phyloP scores from a whole-genome alignment of 176 grass and related monocot species.

The Raddia distichophylla region DNA sequence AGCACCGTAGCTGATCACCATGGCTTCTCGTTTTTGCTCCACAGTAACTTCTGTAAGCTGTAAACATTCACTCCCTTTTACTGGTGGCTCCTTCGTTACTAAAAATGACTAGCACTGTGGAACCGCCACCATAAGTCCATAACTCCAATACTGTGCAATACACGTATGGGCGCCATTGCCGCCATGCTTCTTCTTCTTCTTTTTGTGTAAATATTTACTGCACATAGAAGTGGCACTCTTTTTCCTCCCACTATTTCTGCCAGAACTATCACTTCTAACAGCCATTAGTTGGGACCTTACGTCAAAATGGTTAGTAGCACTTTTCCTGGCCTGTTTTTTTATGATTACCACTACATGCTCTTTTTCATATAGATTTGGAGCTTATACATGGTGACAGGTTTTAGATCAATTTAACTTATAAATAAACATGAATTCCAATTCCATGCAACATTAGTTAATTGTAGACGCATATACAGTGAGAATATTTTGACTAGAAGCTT shows the following conservation, averaged over 20 bases:
- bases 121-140: background rate
- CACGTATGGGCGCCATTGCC: conserved; percentile 21
- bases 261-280: conserved; percentile 28
- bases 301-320: background rate
- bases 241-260: conserved; percentile 9
- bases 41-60: conserved; percentile 20
- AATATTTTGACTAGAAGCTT: background rate
- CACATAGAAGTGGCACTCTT: conserved; percentile 12
- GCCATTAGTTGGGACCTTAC: background rate
- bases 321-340: background rate
- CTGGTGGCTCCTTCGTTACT: conserved; percentile 35
- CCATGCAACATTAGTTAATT: conserved; percentile 27
- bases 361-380: background rate
- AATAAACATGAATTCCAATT: conserved; percentile 11
- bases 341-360: conserved; percentile 4
- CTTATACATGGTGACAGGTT: background rate
- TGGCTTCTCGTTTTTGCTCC: conserved; percentile 19
- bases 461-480: background rate
- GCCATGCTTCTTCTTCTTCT: conserved; percentile 1
- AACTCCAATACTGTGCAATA: conserved; percentile 13
- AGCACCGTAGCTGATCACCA: conserved; percentile 15
- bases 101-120: conserved; percentile 33
- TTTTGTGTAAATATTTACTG: conserved; percentile 33
- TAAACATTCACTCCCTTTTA: background rate
- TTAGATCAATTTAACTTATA: background rate